Evolutionary conservation across 495 filamentous ascomycete species (phyloP).

Genomic region (Extremus antarcticus): DNA sequence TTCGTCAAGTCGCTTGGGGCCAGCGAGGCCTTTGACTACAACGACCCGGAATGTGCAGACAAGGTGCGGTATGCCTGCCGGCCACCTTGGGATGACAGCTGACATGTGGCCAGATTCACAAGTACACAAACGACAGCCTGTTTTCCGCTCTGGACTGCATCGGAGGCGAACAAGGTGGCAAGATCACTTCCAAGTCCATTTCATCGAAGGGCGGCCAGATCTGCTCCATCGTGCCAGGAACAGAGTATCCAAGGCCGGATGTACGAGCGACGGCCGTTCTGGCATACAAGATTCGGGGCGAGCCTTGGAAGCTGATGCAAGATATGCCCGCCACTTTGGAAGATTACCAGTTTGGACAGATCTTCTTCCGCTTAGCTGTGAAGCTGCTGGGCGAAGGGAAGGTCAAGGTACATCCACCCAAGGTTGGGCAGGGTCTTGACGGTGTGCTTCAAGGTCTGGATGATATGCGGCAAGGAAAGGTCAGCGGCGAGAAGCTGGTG

Average conservation of each 20-base stretch:
- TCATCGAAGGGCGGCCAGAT: slow-evolving; percentile 21
- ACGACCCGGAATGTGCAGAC: slow-evolving; percentile 30
- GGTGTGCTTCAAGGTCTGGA: slow-evolving; percentile 44
- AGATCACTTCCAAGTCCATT: slow-evolving; percentile 25
- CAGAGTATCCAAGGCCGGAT: slow-evolving; percentile 23
- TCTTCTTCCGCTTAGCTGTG: slow-evolving; percentile 30
- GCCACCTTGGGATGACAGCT: not conserved
- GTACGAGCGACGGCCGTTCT: slow-evolving; percentile 23
- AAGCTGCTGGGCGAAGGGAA: slow-evolving; percentile 37
- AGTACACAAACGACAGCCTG: slow-evolving; percentile 25
- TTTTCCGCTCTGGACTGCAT: slow-evolving; percentile 28
- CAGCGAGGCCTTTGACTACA: slow-evolving; percentile 45
- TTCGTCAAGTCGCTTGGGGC: slow-evolving; percentile 43
- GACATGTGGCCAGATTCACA: slow-evolving; percentile 16
- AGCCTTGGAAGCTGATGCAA: slow-evolving; percentile 15
- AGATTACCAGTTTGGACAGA: slow-evolving; percentile 34
- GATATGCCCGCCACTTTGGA: slow-evolving; percentile 20
- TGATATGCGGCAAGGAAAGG: slow-evolving; percentile 38
- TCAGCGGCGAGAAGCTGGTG: slow-evolving; percentile 52
- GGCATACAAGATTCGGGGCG: slow-evolving; percentile 27
- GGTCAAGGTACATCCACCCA: slow-evolving; percentile 41
- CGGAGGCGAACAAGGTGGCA: slow-evolving; percentile 17
- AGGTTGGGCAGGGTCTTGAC: slow-evolving; percentile 34
- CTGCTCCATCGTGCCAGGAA: slow-evolving; percentile 23
- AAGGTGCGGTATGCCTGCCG: slow-evolving; percentile 29